phyloP scores from a whole-genome alignment of 1,284 basidiomycete species.

The Cerioporus squamosus region DNA sequence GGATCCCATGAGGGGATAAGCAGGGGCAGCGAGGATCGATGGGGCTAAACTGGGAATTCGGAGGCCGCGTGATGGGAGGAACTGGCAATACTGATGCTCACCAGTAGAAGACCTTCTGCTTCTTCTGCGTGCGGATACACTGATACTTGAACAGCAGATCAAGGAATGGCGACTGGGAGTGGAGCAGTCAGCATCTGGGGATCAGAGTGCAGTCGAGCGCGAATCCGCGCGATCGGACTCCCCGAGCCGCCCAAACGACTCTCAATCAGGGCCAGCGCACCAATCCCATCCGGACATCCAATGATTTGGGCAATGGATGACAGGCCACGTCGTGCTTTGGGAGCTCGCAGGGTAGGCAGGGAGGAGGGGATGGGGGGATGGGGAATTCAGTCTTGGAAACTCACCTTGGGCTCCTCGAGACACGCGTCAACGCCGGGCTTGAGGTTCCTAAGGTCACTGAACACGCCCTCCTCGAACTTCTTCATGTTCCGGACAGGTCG shows the following conservation, averaged over 20 bases:
- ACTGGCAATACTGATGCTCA: slow-evolving; percentile 40
- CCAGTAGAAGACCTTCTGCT: slow-evolving; percentile 96
- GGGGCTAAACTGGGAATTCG: neutral
- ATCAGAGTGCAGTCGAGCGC: neutral
- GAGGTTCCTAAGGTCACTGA: slow-evolving; percentile 88
- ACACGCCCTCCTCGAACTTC: slow-evolving; percentile 94
- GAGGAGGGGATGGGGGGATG: neutral
- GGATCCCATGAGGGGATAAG: neutral
- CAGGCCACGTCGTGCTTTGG: neutral
- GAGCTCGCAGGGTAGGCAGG: neutral
- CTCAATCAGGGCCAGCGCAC: slow-evolving; percentile 9
- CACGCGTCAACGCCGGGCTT: slow-evolving; percentile 91
- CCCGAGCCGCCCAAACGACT: slow-evolving; percentile 11
- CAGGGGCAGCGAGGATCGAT: neutral
- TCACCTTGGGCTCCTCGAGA: slow-evolving; percentile 90
- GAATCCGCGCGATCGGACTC: slow-evolving; percentile 20
- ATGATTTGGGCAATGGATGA: neutral
- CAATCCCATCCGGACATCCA: slow-evolving; percentile 1
- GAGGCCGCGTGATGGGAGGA: neutral
- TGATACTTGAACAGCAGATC: slow-evolving; percentile 94
- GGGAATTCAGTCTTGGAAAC: neutral
- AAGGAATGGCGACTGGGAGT: slow-evolving; percentile 79
- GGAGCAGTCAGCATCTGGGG: neutral
- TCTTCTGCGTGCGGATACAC: slow-evolving; percentile 95
- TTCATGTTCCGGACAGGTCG: slow-evolving; percentile 83